phyloP scores from a whole-genome alignment of 441 rosid genomes.

The Biscutella laevigata region DNA sequence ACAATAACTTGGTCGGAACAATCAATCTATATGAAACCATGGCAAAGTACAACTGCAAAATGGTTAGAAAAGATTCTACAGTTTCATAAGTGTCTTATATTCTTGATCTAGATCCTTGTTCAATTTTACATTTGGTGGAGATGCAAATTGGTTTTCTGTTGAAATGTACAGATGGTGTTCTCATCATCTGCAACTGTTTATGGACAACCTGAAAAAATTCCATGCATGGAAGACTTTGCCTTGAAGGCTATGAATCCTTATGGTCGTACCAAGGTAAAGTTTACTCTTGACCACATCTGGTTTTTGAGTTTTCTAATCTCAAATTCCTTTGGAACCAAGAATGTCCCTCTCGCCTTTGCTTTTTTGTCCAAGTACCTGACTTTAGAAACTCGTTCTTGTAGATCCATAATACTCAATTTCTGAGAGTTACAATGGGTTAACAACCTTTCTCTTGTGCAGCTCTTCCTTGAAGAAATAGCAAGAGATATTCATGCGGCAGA shows the following conservation, averaged over 20 bases:
- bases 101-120: neutral
- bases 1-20: conserved; percentile 60
- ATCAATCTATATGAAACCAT: conserved; percentile 58
- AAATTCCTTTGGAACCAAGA: neutral
- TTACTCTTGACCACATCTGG: neutral
- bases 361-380: neutral
- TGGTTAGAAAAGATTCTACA: conserved; percentile 27
- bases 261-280: conserved; percentile 56
- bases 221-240: conserved; percentile 52
- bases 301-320: neutral
- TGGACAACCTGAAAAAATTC: conserved; percentile 64
- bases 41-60: conserved; percentile 57
- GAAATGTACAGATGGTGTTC: conserved; percentile 45
- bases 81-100: neutral
- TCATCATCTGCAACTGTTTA: conserved; percentile 76
- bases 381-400: neutral
- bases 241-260: conserved; percentile 67
- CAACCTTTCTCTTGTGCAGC: conserved; percentile 27
- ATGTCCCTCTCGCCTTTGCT: neutral
- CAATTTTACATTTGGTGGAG: neutral
- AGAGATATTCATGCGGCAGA: conserved; percentile 54
- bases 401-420: neutral
- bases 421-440: neutral
- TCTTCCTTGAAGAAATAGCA: conserved; percentile 66
- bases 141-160: neutral